Evolutionary conservation across 2,329 filamentous ascomycete genomes (phyloP).

Genomic region (Botryosphaeria agaves): DNA sequence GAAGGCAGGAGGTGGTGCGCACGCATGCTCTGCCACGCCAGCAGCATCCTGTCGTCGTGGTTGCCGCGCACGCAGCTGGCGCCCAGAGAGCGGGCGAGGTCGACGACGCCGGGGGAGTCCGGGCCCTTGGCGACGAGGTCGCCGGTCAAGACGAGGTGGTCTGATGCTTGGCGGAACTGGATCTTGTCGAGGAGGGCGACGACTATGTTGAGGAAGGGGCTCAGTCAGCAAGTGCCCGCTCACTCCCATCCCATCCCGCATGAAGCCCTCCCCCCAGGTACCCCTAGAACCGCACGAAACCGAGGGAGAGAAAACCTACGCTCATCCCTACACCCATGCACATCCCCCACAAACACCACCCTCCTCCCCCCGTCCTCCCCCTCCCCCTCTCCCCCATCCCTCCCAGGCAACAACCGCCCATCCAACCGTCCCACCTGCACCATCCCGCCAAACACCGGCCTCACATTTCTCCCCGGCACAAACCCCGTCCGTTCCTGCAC

Average conservation of each 20-base stretch:
- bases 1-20: slow-evolving; percentile 9
- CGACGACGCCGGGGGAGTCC: slow-evolving; percentile 61
- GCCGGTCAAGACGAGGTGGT: slow-evolving; percentile 61
- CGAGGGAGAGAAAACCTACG: slow-evolving; percentile 23
- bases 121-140: slow-evolving; percentile 80
- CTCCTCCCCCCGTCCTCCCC: slow-evolving; percentile 29
- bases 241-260: too few relatives aligned
- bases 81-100: slow-evolving; percentile 52
- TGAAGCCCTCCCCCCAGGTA: too few relatives aligned
- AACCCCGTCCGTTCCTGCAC: too few relatives aligned
- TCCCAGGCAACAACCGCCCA: slow-evolving; percentile 24
- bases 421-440: slow-evolving; percentile 33
- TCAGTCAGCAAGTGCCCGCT: too few relatives aligned
- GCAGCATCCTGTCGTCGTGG: slow-evolving; percentile 76
- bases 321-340: slow-evolving; percentile 69
- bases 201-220: too few relatives aligned
- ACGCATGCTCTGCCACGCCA: slow-evolving; percentile 34
- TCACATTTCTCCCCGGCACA: slow-evolving; percentile 29
- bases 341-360: slow-evolving; percentile 74
- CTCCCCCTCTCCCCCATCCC: slow-evolving; percentile 15
- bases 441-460: slow-evolving; percentile 31
- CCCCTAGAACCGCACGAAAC: too few relatives aligned
- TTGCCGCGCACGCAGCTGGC: slow-evolving; percentile 82
- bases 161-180: slow-evolving; percentile 41
- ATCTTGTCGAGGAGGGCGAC: slow-evolving; percentile 47